Base-by-base conservation (phyloP, 108 stramenopile species). In the Fragilaria radians region DNA sequence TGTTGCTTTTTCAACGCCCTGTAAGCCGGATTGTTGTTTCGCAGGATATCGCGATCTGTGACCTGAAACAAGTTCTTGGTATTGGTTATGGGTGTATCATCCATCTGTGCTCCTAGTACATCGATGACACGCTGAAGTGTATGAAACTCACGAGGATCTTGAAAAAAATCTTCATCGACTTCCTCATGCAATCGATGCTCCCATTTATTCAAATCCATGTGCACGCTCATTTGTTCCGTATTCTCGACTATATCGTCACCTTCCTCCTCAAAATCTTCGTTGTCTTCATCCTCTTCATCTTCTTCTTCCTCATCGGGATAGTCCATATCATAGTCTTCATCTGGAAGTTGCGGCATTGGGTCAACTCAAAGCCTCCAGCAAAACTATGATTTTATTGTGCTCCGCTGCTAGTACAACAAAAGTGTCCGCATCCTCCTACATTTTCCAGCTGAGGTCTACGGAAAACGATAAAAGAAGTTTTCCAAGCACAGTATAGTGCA, bases 121-220 rank as follows among this genome's bases (percentile, higher is more conserved):
- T 85, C 84, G 67, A 91, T 87, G 72, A 91, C 83, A 3, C 89
- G 86, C 42, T 77, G 72, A 24, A 91, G 60, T 0, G 89, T 85
- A 36, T 79, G 81, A 65, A 87, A 91, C 22, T 71, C 46, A 0
- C 67, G 57, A 3, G 89, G 89, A 59, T 85, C 76, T n/a, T 75
- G 34, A 67, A 91, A 91, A 66, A 91, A 91, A 14, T 91, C 86
- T 24, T 80, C 68, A 52, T 91, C 89, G 55, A 91, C 76, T 45
- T 74, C 62, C 1, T 72, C 61, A 11, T 61, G 70, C 23, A 91
- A 62, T 3, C 73, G 75, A 17, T 52, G 28, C 62, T 91, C 89
- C 52, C 72, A 52, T 24, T 75, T 59, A 5, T 46, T 33, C 32
- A 77, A 50, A 34, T 76, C 72, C 36, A 42, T 14, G 36, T 42